A percentile compares a stretch with the other conserved stretches of the same genome.
phyloP scores from a whole-genome alignment of 78 protist genomes.

The Dictyostelium brefeldianum region DNA sequence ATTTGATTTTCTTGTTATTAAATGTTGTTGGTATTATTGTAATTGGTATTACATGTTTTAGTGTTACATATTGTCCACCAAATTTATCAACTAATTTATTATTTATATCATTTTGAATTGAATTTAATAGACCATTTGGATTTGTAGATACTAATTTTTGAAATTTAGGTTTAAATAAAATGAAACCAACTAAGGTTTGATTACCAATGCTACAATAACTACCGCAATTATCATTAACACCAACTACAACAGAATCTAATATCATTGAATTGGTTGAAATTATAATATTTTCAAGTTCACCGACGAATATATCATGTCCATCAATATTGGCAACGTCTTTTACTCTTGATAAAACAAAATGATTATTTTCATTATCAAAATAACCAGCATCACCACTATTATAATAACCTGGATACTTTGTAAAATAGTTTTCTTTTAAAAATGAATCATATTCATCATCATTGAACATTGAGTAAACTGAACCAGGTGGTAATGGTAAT shows the following conservation, averaged over 20 bases:
- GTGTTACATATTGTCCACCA: neutral
- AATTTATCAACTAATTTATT: neutral
- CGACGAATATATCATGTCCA: neutral
- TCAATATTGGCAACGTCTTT: neutral
- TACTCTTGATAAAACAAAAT: neutral
- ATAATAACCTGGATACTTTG: neutral
- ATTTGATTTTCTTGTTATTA: neutral
- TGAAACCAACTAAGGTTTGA: neutral
- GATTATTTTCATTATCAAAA: neutral
- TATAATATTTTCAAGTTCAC: neutral
- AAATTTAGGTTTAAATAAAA: neutral
- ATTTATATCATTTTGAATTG: too few relatives aligned
- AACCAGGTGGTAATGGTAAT: slow-evolving; percentile 92
- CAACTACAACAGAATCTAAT: neutral
- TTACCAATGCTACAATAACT: neutral
- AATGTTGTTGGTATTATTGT: neutral
- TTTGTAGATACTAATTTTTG: too few relatives aligned
- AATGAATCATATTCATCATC: neutral
- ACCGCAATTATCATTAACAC: neutral
- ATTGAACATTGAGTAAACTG: too few relatives aligned
- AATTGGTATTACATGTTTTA: neutral
- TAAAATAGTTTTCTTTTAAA: neutral
- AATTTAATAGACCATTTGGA: neutral
- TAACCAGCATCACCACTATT: neutral
- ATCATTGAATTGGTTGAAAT: neutral